These are phyloP conservation scores for Neurospora sp. DNA, from an alignment of 495 filamentous ascomycete genomes.

Conservation along the genomic window DNA sequence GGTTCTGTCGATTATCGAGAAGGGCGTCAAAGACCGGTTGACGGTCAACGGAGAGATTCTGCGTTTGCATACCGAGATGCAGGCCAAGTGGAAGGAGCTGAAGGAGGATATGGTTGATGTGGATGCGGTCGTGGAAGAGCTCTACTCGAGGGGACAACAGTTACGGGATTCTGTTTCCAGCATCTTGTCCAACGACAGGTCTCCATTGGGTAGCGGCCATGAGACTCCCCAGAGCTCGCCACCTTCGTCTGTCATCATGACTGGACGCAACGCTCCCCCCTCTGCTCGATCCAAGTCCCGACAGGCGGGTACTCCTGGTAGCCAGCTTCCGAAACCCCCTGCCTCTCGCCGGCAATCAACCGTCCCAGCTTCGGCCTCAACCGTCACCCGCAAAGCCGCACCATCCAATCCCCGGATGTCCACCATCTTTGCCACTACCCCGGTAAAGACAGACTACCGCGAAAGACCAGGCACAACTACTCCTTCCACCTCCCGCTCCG, in stretches of 20 bases:
- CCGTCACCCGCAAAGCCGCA: constrained; percentile 27
- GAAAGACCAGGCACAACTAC: constrained; percentile 13
- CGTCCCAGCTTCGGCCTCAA: constrained; percentile 16
- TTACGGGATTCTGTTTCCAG: constrained; percentile 90
- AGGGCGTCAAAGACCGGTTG: constrained; percentile 78
- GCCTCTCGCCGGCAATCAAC: constrained; percentile 25
- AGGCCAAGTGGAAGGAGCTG: constrained; percentile 63
- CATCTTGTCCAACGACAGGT: constrained; percentile 78
- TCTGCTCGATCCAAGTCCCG: constrained; percentile 32
- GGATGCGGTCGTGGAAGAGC: constrained; percentile 63
- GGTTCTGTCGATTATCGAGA: constrained; percentile 82
- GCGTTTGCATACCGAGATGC: constrained; percentile 71
- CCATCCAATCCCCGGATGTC: constrained; percentile 28
- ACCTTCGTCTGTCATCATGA: constrained; percentile 77
- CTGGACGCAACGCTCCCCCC: constrained; percentile 33
- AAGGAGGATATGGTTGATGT: constrained; percentile 67
- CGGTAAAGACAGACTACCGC: background rate
- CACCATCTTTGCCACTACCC: constrained; percentile 6
- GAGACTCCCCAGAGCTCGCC: constrained; percentile 85
- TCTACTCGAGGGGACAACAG: constrained; percentile 56
- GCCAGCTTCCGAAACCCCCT: constrained; percentile 31
- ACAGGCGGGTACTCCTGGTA: constrained; percentile 24
- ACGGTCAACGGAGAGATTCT: constrained; percentile 94
- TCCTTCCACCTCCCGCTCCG: constrained; percentile 37
- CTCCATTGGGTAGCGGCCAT: constrained; percentile 56